These are phyloP conservation scores for Nothophoma quercina DNA, from an alignment of 2,329 filamentous ascomycete species.

Conservation along the genomic window DNA sequence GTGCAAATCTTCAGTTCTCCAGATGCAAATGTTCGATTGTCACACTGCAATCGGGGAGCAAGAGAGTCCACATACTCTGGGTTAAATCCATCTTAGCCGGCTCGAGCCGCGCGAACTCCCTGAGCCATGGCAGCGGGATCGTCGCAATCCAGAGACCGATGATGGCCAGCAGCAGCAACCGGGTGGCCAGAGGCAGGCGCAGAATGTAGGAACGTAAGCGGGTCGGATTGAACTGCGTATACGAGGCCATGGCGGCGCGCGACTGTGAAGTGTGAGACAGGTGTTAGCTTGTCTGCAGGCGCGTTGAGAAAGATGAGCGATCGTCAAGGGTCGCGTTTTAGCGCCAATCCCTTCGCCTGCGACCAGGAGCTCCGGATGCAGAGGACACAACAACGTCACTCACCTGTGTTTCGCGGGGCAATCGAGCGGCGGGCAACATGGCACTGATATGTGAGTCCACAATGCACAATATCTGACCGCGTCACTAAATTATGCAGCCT, in stretches of 20 bases:
- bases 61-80: slow-evolving; percentile 65
- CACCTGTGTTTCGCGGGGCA: slow-evolving; percentile 4
- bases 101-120: slow-evolving; percentile 79
- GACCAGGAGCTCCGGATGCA: slow-evolving; percentile 25
- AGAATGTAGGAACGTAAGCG: slow-evolving; percentile 82
- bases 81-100: slow-evolving; percentile 76
- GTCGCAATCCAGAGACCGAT: slow-evolving; percentile 73
- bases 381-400: slow-evolving; percentile 19
- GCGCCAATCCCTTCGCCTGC: slow-evolving; percentile 23
- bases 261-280: slow-evolving; percentile 17
- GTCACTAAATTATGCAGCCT: slow-evolving; percentile 44
- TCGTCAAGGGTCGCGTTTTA: slow-evolving; percentile 12
- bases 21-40: not conserved
- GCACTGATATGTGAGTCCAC: slow-evolving; percentile 45
- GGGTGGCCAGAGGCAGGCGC: slow-evolving; percentile 87
- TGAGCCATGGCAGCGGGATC: slow-evolving; percentile 74
- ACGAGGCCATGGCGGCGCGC: slow-evolving; percentile 50
- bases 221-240: slow-evolving; percentile 71
- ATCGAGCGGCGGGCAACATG: slow-evolving; percentile 35
- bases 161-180: slow-evolving; percentile 72
- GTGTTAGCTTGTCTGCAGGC: slow-evolving; percentile 15
- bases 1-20: not conserved
- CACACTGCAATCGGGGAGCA: not conserved
- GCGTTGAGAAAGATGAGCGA: slow-evolving; percentile 21
- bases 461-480: not conserved